Evolutionary conservation across 345 rosid species (phyloP).

Genomic region (Laguncularia racemosa): DNA sequence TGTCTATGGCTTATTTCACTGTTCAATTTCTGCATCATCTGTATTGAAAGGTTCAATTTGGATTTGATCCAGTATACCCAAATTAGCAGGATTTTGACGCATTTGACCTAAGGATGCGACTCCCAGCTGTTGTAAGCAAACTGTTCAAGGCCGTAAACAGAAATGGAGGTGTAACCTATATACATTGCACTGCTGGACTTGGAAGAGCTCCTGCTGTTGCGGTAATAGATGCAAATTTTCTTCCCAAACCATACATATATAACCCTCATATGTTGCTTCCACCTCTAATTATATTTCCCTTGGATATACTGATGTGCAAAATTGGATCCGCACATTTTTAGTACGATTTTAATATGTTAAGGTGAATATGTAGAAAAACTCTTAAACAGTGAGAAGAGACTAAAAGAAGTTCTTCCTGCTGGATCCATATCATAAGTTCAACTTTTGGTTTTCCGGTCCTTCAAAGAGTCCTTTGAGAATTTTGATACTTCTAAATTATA

Average conservation of each 20-base stretch:
- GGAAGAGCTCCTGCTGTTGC: conserved; percentile 97
- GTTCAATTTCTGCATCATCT: no score
- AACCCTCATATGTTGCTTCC: conserved; percentile 2
- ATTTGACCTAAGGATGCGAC: conserved; percentile 88
- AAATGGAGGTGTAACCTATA: conserved; percentile 84
- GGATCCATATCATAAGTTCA: no score
- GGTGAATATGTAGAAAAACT: no score
- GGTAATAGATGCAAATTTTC: conserved; percentile 25
- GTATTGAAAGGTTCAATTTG: conserved; percentile 6
- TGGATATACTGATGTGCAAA: no score
- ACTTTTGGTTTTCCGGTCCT: no score
- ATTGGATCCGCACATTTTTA: no score
- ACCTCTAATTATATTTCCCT: not conserved
- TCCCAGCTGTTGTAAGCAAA: conserved; percentile 79
- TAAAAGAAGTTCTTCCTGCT: no score
- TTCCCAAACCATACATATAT: conserved; percentile 10
- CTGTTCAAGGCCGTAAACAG: conserved; percentile 55
- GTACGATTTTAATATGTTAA: no score
- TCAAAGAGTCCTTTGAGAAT: no score
- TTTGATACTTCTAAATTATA: no score
- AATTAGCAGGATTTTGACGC: conserved; percentile 82
- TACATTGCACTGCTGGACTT: conserved; percentile 97
- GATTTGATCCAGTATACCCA: conserved; percentile 10
- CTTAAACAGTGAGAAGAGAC: no score
- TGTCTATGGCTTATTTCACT: no score